Conservation (phyloP, 495 filamentous ascomycete genomes). For the Durotheca rogersii region DNA sequence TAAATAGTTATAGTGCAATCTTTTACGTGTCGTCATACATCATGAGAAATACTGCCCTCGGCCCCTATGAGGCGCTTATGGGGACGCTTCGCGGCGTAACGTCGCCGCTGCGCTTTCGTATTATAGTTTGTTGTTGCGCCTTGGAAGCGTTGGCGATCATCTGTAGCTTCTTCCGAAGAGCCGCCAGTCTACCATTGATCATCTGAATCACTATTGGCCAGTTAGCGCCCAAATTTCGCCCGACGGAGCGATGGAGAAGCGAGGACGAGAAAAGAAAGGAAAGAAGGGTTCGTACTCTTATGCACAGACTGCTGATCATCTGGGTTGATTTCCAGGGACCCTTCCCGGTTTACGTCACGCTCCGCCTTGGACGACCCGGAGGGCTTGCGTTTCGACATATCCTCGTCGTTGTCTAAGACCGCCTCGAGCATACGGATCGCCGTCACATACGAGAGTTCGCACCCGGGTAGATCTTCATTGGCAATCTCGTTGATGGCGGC, state of each 20-base stretch:
- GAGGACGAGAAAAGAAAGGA: no score
- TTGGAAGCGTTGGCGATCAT: constrained; percentile 46
- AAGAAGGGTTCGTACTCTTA: constrained; percentile 53
- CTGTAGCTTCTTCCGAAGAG: constrained; percentile 47
- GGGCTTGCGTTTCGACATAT: constrained; percentile 47
- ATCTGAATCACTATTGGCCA: constrained; percentile 47
- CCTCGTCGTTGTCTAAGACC: constrained; percentile 83
- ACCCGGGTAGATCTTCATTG: constrained; percentile 81
- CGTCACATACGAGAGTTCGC: constrained; percentile 90
- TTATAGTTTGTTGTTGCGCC: constrained; percentile 34
- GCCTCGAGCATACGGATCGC: constrained; percentile 93
- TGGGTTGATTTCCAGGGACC: constrained; percentile 58
- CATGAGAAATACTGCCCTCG: constrained; percentile 25
- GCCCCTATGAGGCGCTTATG: constrained; percentile 34
- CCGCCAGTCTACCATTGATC: constrained; percentile 42
- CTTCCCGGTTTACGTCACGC: constrained; percentile 47
- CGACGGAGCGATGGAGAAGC: not conserved
- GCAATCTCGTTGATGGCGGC: constrained; percentile 95
- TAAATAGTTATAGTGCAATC: constrained; percentile 35
- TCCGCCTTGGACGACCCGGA: constrained; percentile 44
- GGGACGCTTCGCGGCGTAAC: constrained; percentile 46
- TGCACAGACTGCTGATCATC: constrained; percentile 72
- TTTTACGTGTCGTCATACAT: constrained; percentile 40
- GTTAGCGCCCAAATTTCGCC: constrained; percentile 16
- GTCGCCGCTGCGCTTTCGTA: constrained; percentile 49